phyloP scores from a whole-genome alignment of 148 eudicot species.

The Chenopodium quinoa region DNA sequence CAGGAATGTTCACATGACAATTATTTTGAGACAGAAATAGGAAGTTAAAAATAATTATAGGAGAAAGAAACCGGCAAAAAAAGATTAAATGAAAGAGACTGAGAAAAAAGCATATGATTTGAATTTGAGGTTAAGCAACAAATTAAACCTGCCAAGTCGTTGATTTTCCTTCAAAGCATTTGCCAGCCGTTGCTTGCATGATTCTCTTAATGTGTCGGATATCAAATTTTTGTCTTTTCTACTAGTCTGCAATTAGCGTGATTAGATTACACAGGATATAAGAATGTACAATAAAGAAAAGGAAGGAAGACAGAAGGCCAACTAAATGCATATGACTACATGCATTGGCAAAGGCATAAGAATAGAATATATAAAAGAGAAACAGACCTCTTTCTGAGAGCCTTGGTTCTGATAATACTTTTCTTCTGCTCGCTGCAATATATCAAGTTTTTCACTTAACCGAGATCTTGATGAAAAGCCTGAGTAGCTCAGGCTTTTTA shows the following conservation, averaged over 20 bases:
- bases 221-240: constrained; percentile 60
- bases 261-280: neutral
- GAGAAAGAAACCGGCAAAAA: neutral
- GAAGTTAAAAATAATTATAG: neutral
- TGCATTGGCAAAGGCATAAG: neutral
- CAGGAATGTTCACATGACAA: neutral
- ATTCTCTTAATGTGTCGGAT: constrained; percentile 56
- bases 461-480: constrained; percentile 44
- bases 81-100: constrained; percentile 5
- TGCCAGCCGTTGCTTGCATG: constrained; percentile 65
- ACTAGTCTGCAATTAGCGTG: constrained; percentile 34
- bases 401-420: constrained; percentile 55
- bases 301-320: neutral
- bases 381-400: constrained; percentile 53
- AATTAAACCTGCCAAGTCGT: constrained; percentile 51
- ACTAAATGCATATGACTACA: neutral
- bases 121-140: constrained; percentile 6
- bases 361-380: neutral
- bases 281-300: neutral
- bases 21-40: neutral
- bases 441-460: constrained; percentile 55
- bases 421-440: constrained; percentile 84
- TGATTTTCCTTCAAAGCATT: constrained; percentile 62
- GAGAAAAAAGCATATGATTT: neutral
- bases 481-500: constrained; percentile 39